Percentiles rank a stretch among this genome's conserved stretches.
phyloP scores from a whole-genome alignment of 1,139 yeast species.

The Debaryomycetaceae sp. region DNA sequence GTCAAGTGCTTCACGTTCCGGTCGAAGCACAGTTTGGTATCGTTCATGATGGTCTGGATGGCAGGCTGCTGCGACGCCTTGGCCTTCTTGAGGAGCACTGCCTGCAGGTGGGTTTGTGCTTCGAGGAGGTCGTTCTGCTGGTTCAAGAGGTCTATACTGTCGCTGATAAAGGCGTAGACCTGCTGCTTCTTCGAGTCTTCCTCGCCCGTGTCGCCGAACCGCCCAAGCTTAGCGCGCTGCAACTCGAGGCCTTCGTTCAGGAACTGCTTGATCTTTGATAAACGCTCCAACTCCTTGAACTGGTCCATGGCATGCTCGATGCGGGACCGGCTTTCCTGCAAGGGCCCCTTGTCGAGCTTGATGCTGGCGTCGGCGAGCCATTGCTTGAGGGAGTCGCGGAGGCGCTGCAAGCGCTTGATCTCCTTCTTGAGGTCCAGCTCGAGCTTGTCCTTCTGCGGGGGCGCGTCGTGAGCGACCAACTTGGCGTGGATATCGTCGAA shows the following conservation, averaged over 20 bases:
- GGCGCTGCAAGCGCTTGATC: conserved; percentile 87
- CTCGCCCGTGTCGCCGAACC: conserved; percentile 44
- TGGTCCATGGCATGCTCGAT: conserved; percentile 95
- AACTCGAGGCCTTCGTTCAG: conserved; percentile 87
- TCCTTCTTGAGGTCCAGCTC: conserved; percentile 93
- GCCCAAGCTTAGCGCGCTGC: conserved; percentile 24
- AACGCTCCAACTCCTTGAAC: conserved; percentile 89
- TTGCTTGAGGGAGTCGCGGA: conserved; percentile 89
- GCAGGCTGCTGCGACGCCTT: conserved; percentile 26
- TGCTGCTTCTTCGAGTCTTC: conserved; percentile 65
- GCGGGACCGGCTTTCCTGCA: conserved; percentile 70
- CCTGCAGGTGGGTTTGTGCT: conserved; percentile 57
- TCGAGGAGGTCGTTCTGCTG: conserved; percentile 75
- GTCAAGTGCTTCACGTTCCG: conserved; percentile 74
- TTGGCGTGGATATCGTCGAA: conserved; percentile 86
- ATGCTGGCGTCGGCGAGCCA: conserved; percentile 93
- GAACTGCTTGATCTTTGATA: conserved; percentile 91
- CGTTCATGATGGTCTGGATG: conserved; percentile 45
- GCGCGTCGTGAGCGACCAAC: conserved; percentile 69
- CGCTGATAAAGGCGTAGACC: conserved; percentile 59
- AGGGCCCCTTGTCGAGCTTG: conserved; percentile 67
- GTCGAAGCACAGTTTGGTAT: conserved; percentile 52
- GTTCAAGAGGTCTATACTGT: conserved; percentile 71
- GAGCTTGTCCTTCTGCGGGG: conserved; percentile 86
- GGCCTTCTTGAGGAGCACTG: conserved; percentile 37